Percentiles rank a stretch among this genome's conserved stretches.
phyloP scores from a whole-genome alignment of 176 grass and related monocot species.

The Melocanna baccifera region DNA sequence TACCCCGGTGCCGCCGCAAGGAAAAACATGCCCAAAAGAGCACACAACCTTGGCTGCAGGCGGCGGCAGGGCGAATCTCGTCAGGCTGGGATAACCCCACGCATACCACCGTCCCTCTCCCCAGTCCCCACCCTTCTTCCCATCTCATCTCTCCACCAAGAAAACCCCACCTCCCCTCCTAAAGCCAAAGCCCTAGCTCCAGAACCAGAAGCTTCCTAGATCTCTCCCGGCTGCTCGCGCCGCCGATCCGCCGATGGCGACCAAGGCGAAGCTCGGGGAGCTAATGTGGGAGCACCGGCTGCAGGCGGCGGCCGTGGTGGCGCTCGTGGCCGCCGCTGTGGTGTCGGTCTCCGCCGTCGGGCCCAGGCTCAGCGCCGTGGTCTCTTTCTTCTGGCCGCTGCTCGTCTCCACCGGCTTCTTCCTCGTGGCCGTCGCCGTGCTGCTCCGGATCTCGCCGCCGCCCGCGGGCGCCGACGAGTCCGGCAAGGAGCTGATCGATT shows the following conservation, averaged over 20 bases:
- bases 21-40: constrained; percentile 14
- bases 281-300: constrained; percentile 57
- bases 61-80: constrained; percentile 59
- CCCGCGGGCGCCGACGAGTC: constrained; percentile 41
- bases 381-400: constrained; percentile 78
- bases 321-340: constrained; percentile 42
- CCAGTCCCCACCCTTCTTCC: not conserved
- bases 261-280: constrained; percentile 45
- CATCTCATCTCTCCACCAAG: not conserved
- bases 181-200: constrained; percentile 14
- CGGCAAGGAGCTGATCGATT: constrained; percentile 72
- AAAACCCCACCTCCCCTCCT: not conserved
- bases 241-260: constrained; percentile 34
- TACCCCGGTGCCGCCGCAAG: constrained; percentile 2
- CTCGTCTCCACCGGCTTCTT: constrained; percentile 67
- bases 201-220: constrained; percentile 20
- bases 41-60: constrained; percentile 39
- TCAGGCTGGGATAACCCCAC: constrained; percentile 30
- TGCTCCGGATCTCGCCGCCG: constrained; percentile 71
- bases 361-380: constrained; percentile 43
- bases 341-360: constrained; percentile 50
- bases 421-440: constrained; percentile 58
- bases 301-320: constrained; percentile 44
- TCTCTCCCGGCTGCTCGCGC: not conserved
- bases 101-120: constrained; percentile 30